phyloP scores from a whole-genome alignment of 495 filamentous ascomycete species.

The Aspergillus saccharolyticus region DNA sequence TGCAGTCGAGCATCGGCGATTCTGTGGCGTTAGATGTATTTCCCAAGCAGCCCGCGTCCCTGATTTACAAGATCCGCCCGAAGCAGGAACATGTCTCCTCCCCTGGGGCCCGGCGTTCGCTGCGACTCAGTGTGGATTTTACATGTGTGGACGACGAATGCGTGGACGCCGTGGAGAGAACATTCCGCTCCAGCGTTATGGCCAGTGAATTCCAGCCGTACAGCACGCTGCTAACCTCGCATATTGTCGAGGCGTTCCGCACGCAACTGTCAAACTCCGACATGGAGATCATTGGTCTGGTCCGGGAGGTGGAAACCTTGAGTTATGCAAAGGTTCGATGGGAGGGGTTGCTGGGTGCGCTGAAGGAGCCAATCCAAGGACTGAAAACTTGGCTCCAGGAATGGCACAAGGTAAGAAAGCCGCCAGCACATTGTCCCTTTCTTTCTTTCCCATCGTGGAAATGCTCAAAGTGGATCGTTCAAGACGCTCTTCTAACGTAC shows the following conservation, averaged over 20 bases:
- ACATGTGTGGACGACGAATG: constrained; percentile 67
- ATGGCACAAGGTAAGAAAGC: constrained; percentile 45
- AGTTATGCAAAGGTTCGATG: constrained; percentile 37
- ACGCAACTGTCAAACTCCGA: constrained; percentile 51
- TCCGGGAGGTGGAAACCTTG: constrained; percentile 40
- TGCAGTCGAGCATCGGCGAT: constrained; percentile 53
- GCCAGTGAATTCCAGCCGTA: constrained; percentile 41
- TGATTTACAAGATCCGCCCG: constrained; percentile 71
- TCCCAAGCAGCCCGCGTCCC: constrained; percentile 70
- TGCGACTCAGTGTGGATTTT: constrained; percentile 73
- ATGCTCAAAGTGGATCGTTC: background rate
- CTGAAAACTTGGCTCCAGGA: constrained; percentile 39
- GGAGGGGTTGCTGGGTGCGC: constrained; percentile 36
- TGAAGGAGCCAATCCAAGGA: constrained; percentile 34
- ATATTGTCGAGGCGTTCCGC: constrained; percentile 50
- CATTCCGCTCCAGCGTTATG: constrained; percentile 39
- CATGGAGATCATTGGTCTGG: constrained; percentile 46
- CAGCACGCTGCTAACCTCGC: constrained; percentile 42
- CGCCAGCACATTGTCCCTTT: background rate
- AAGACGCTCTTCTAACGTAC: constrained; percentile 10
- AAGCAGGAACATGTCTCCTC: constrained; percentile 21
- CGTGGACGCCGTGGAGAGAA: constrained; percentile 36
- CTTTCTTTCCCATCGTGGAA: background rate
- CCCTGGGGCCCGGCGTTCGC: constrained; percentile 40
- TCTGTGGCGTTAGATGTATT: constrained; percentile 61